These are phyloP conservation scores for Naganishia onofrii DNA, from an alignment of 768 basidiomycete species.

Conservation along the genomic window DNA sequence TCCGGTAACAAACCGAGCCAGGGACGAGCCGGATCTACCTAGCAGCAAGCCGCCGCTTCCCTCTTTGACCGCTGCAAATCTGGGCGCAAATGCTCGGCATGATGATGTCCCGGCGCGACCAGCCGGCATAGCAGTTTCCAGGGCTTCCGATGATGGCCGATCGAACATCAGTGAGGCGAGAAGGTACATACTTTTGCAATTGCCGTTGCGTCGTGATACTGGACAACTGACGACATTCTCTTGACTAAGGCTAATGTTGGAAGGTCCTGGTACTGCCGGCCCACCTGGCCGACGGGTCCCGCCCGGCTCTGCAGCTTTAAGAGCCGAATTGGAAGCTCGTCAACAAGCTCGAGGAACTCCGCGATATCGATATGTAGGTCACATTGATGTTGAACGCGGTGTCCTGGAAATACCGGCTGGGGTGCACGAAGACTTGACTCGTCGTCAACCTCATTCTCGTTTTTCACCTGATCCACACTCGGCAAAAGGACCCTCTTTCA, in stretches of 20 bases:
- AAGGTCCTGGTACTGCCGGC: conserved; percentile 6
- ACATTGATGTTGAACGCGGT: neutral
- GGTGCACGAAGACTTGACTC: no score
- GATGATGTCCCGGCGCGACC: neutral
- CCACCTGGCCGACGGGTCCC: conserved; percentile 3
- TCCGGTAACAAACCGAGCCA: no score
- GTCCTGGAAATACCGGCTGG: neutral
- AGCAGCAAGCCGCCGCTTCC: neutral
- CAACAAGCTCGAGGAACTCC: conserved; percentile 13
- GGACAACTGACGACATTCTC: neutral
- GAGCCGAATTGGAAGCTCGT: conserved; percentile 13
- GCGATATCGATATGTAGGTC: conserved; percentile 17
- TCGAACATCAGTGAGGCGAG: conserved; percentile 5
- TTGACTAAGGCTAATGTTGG: neutral
- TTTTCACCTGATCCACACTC: neutral
- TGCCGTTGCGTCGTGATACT: neutral
- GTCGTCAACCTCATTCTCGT: neutral
- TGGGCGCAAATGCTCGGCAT: neutral
- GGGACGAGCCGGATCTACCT: neutral
- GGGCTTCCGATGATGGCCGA: conserved; percentile 7
- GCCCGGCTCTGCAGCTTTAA: conserved; percentile 8
- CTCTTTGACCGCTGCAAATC: conserved; percentile 11
- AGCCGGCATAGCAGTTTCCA: neutral
- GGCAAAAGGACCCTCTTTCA: neutral
- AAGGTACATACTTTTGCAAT: neutral